Evolutionary conservation across 495 filamentous ascomycete genomes (phyloP), one percentile per base, ranked within the genome.

Genomic region (Penicillium robsamsonii): DNA sequence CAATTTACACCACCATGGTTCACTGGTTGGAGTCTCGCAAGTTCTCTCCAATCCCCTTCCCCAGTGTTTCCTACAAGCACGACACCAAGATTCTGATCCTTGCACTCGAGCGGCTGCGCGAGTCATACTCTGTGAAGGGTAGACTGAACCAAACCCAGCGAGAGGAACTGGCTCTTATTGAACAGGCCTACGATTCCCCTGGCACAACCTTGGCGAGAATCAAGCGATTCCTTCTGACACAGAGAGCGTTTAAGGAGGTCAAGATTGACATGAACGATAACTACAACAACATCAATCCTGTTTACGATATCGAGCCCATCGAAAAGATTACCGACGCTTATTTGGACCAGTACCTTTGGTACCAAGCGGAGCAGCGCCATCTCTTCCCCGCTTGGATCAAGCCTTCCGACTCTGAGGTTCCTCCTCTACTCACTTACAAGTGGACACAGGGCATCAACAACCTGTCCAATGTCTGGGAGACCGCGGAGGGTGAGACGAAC

Each of bases 211-310:
- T 99, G 41, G 93, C 96, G 27, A 80, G 95, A 58, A 99, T 99
- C 74, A 99, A 99, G 79, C 89, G 95, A 48, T 97, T 97, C 78
- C 79, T 99, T 24, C 83, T 99, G 47, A 99, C 95, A 1, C 92
- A 97, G 69, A 84, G 95, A 66, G 95, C 95, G 1, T 99, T 99
- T 78, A 99, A 99, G 76, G 95, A 99, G 71, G 95, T 99, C 37
- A 93, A 94, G 44, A 97, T 99, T 54, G 95, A 99, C 65, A 99
- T 99, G 95, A 99, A 99, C 69, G 95, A 99, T 75, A 99, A 99
- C 64, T 99, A 99, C 70, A 96, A 87, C 75, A 90, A 89, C 31
- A 99, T 97, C 78, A 99, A 97, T 64, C 95, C 95, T 4, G 95
- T 99, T 27, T 99, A 97, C 64, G 95, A 99, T 66, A 92, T 99